phyloP scores from a whole-genome alignment of 164 flowering plant species.

The Tetrastigma voinierianum region DNA sequence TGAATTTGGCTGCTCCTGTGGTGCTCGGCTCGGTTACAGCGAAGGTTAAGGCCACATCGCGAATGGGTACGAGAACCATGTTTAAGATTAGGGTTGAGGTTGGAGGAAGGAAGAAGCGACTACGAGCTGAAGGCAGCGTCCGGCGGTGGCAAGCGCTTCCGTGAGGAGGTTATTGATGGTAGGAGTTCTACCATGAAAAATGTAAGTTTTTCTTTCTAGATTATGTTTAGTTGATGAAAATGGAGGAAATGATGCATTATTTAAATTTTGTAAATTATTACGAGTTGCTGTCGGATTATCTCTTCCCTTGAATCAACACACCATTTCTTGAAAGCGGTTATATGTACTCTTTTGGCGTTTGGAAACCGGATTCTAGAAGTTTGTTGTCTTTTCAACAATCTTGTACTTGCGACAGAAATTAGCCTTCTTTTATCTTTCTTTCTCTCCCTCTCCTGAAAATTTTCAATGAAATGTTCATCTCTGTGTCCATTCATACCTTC shows the following conservation, averaged over 20 bases:
- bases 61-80: conserved; percentile 33
- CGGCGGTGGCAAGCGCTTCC: conserved; percentile 65
- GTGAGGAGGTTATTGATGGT: conserved; percentile 46
- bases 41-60: conserved; percentile 34
- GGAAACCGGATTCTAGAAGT: too few species aligned
- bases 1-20: conserved; percentile 43
- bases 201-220: conserved; percentile 24
- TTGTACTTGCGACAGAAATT: too few species aligned
- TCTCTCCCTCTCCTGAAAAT: too few species aligned
- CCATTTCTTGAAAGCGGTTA: too few species aligned
- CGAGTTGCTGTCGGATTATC: too few species aligned
- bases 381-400: too few species aligned
- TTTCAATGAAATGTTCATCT: too few species aligned
- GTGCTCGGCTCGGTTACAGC: conserved; percentile 75
- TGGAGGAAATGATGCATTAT: neutral
- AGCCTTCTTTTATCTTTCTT: too few species aligned
- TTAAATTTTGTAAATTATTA: neutral
- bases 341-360: too few species aligned
- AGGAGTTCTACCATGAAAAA: conserved; percentile 45
- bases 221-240: neutral
- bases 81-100: conserved; percentile 78
- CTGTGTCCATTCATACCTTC: too few species aligned
- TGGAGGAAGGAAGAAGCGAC: conserved; percentile 72
- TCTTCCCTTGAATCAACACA: too few species aligned
- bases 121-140: conserved; percentile 58